Base-by-base conservation (phyloP, 305 asterid genomes). In the Fraxinus albicans region DNA sequence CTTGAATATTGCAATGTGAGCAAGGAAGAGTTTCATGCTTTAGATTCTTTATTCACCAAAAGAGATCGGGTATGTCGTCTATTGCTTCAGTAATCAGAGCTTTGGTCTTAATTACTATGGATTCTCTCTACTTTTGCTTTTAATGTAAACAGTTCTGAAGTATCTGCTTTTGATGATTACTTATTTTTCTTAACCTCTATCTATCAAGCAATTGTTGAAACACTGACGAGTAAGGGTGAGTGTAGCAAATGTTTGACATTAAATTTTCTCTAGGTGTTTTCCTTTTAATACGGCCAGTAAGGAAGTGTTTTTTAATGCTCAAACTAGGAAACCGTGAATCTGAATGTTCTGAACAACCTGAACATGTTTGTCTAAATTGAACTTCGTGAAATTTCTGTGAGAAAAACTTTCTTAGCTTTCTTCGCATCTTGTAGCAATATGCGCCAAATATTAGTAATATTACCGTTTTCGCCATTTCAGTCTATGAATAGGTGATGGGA, bases 1-100 rank as follows among this genome's bases (percentile, higher is more conserved):
- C 86, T 79, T 27, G 88, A 89, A 80, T 83, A 81, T 80, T 87
- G 91, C 87, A 89, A 88, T 83, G 92, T 84, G 79, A 88, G 91
- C 89, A 84, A 83, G 88, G 93, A 89, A 76, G 89, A 89, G 82
- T 79, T 90, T 84, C 81, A 84, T 83, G 81, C 86, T 77, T 86
- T 89, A 73, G 86, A 84, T 81, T 84, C 83, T 79, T 84, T 88
- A 69, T 83, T 82, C 80, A 33, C 77, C 31, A 84, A 84, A 77
- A 82, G 70, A 72, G 89, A 86, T 83, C 84, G 84, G 92, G 90
- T 89, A 69, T 69, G 9, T 8, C 79, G 69, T 81, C 81, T 47
- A 8, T 82, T 76, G 4, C 77, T 77, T 50, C 27, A 29, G 36
- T 75, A 17, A n/a, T 73, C 31, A 40, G 35, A 7, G 42, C 81